A percentile compares a stretch with the other conserved stretches of the same genome.
Conservation (phyloP, 78 protist genomes). For the Blattamonas nauphoetae region DNA sequence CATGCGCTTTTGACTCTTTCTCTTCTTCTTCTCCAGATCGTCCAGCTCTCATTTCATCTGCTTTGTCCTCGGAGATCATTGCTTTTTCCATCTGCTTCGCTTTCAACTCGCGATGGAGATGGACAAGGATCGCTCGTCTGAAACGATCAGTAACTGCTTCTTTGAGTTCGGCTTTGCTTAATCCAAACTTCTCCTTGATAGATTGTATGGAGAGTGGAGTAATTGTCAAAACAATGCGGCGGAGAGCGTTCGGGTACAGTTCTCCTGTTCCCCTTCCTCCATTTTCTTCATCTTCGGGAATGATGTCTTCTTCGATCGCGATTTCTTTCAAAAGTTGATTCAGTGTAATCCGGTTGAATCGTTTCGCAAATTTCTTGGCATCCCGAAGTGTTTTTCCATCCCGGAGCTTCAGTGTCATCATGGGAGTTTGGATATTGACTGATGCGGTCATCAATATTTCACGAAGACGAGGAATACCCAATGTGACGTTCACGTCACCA, state of each 20-base stretch:
- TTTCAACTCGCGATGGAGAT: neutral
- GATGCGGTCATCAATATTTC: constrained; percentile 80
- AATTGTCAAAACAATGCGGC: too few species aligned
- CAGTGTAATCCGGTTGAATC: neutral
- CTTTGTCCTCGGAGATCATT: too few species aligned
- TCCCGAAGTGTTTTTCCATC: neutral
- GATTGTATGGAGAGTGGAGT: too few species aligned
- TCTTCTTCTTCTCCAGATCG: neutral
- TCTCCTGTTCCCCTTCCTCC: too few species aligned
- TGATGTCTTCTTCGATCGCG: neutral
- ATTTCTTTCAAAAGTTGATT: neutral
- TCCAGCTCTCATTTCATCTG: too few species aligned
- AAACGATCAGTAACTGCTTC: too few species aligned
- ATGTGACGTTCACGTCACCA: constrained; percentile 54
- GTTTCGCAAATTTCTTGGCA: neutral
- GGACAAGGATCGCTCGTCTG: too few species aligned
- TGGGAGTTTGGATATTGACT: constrained; percentile 29
- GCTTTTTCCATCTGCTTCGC: neutral
- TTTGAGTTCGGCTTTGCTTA: too few species aligned
- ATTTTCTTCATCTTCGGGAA: neutral
- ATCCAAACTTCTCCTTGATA: too few species aligned
- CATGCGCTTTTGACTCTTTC: neutral
- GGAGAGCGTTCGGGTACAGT: too few species aligned
- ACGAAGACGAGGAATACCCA: constrained; percentile 89
- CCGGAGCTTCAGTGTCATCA: constrained; percentile 30